phyloP scores from a whole-genome alignment of 2,329 filamentous ascomycete species.

The Xylariales sp. region DNA sequence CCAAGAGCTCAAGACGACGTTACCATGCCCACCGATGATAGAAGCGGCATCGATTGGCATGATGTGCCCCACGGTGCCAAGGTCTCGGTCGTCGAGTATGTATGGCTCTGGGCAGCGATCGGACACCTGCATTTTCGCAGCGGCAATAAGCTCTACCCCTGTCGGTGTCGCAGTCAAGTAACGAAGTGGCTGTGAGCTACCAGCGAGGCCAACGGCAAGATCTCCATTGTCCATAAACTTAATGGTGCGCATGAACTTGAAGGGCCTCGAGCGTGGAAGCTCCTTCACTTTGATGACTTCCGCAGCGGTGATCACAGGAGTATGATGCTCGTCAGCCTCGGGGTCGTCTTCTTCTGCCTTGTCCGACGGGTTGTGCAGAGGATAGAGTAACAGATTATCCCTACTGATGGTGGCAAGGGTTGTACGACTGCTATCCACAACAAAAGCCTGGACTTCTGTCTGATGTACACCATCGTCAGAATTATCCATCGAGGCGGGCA shows the following conservation, averaged over 20 bases:
- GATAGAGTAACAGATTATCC: constrained; percentile 28
- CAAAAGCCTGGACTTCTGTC: constrained; percentile 29
- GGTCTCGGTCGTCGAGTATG: constrained; percentile 17
- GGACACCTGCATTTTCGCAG: constrained; percentile 24
- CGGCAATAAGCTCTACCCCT: constrained; percentile 33
- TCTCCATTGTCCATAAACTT: constrained; percentile 42
- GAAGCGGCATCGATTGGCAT: constrained; percentile 34
- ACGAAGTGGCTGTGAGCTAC: constrained; percentile 36
- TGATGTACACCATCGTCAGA: constrained; percentile 11
- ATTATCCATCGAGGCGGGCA: constrained; percentile 5
- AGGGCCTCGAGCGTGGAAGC: constrained; percentile 10
- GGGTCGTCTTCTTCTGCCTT: constrained; percentile 5
- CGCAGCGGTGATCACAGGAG: constrained; percentile 11
- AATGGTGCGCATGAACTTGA: constrained; percentile 26
- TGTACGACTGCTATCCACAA: constrained; percentile 20
- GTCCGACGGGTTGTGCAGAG: constrained; percentile 14
- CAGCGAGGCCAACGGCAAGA: constrained; percentile 41
- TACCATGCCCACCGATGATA: constrained; percentile 26
- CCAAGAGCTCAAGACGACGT: constrained; percentile 47
- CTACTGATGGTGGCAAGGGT: constrained; percentile 29
- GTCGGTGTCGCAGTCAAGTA: constrained; percentile 42
- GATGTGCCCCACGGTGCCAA: constrained; percentile 38
- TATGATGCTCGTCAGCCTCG: constrained; percentile 8
- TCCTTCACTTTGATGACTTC: constrained; percentile 16
- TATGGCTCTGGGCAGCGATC: constrained; percentile 13